Conservation (phyloP, 176 grass and related monocot species). For the Puccinellia tenuiflora region DNA sequence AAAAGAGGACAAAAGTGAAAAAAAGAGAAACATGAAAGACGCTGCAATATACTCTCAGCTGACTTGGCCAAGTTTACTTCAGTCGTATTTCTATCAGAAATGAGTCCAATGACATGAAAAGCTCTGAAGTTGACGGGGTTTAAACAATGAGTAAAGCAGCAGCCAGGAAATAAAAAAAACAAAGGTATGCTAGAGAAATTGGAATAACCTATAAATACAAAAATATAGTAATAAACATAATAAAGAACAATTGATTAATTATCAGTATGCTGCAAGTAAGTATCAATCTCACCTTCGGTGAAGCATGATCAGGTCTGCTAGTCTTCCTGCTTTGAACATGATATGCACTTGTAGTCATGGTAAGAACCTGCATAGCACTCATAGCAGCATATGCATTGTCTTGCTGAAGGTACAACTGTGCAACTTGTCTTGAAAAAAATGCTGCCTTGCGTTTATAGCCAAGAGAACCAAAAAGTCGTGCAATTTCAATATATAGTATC, state of each 20-base stretch:
- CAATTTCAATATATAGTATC: conserved; percentile 94
- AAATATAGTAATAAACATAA: not conserved
- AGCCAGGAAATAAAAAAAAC: not conserved
- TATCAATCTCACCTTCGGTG: conserved; percentile 29
- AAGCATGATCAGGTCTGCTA: conserved; percentile 26
- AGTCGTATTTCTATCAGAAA: not conserved
- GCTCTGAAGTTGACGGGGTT: not conserved
- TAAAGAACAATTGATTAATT: conserved; percentile 2
- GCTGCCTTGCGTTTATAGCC: conserved; percentile 94
- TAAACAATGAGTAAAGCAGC: not conserved
- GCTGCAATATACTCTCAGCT: not conserved
- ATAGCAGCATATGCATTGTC: conserved; percentile 86
- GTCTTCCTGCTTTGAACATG: conserved; percentile 92
- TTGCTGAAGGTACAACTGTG: conserved; percentile 95
- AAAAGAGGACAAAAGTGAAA: not conserved
- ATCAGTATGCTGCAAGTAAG: not conserved
- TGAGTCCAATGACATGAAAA: not conserved
- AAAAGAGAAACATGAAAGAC: not conserved
- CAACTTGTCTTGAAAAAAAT: conserved; percentile 98
- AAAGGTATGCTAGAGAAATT: not conserved
- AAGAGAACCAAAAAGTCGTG: conserved; percentile 89
- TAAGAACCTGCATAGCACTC: conserved; percentile 97
- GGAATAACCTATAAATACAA: not conserved
- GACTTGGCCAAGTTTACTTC: conserved; percentile 5
- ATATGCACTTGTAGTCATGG: conserved; percentile 80